Evolutionary conservation across 164 flowering plant genomes (phyloP), one percentile per base, ranked within the genome.

Genomic region (Vitis cinerea): DNA sequence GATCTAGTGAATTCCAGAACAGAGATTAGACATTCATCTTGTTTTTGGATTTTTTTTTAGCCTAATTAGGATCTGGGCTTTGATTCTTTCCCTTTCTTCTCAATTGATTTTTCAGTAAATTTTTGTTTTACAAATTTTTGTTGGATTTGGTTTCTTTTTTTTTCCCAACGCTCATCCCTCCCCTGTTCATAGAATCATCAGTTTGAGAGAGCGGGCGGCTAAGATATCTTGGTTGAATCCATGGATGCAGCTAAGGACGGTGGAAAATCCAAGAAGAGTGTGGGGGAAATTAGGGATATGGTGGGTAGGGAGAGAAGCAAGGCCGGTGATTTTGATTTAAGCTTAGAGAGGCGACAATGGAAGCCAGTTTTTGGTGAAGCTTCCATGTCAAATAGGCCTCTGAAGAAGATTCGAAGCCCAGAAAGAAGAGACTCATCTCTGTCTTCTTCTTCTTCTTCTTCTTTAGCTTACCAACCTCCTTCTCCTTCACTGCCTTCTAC

Each of bases 371-470:
- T 87, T 74, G 85, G 83, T 30, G 89, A 84, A 72, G 85, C 84
- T 65, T 81, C 95, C 78, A 63, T 76, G 53, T 78, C 89, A 2
- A 59, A 76, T 1, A 86, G 96, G 64, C 90, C 90, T 74, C 74
- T 84, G 65, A 92, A 90, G 80, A 92, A 90, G 69, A 75, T 74
- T 63, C 76, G 85, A 66, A 92, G 87, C 77, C 94, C 96, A 10
- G 84, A 88, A 29, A 84, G 79, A 31, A 80, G 74, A 44, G 50
- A 72, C 75, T 73, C 72, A 53, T 55, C 15, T 61, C 75, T 62
- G 50, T 55, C 70, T 17, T 62, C 82, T 48, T 61, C 49, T 50
- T 44, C 54, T 62, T 63, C 72, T 37, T 16, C 64, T 44, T 53
- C 44, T 54, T 59, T 37, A 10, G 15, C 70, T 53, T 69, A 62